These are phyloP conservation scores for Boletus reticuloceps DNA, from an alignment of 768 basidiomycete species.

Conservation along the genomic window DNA sequence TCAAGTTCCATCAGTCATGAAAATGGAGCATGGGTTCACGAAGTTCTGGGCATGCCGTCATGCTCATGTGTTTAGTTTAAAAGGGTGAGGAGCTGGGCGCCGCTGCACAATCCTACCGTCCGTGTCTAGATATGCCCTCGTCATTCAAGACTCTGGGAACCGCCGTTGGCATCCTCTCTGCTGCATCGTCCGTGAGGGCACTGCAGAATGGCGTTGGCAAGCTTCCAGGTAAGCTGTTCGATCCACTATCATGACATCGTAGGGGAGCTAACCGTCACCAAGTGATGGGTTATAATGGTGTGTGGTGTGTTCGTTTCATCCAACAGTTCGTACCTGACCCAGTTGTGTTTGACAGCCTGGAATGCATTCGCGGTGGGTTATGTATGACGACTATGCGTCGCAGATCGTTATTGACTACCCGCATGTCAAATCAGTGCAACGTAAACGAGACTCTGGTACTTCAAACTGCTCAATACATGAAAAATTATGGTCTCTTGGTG, in stretches of 20 bases:
- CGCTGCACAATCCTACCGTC: neutral
- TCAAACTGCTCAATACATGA: slow-evolving; percentile 49
- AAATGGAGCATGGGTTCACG: neutral
- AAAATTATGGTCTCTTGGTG: slow-evolving; percentile 50
- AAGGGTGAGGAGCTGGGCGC: neutral
- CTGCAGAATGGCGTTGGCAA: slow-evolving; percentile 31
- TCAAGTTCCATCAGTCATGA: neutral
- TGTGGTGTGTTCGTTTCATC: neutral
- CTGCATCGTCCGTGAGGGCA: slow-evolving; percentile 13
- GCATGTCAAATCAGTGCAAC: slow-evolving; percentile 42
- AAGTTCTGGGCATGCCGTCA: neutral
- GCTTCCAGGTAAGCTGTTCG: slow-evolving; percentile 26
- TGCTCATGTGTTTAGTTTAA: slow-evolving; percentile 11
- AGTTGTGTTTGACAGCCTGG: slow-evolving; percentile 46
- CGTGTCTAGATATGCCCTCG: slow-evolving; percentile 8
- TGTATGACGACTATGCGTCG: neutral
- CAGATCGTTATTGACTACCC: neutral
- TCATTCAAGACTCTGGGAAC: slow-evolving; percentile 4
- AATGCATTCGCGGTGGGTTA: slow-evolving; percentile 57
- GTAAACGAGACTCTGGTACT: slow-evolving; percentile 53
- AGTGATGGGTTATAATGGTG: slow-evolving; percentile 35
- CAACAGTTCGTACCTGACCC: slow-evolving; percentile 1
- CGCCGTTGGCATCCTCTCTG: slow-evolving; percentile 11
- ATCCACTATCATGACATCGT: neutral
- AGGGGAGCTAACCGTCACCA: slow-evolving; percentile 5